A percentile compares a stretch with the other conserved stretches of the same genome.
phyloP scores from a whole-genome alignment of 345 rosid species.

The Hevea brasiliensis region DNA sequence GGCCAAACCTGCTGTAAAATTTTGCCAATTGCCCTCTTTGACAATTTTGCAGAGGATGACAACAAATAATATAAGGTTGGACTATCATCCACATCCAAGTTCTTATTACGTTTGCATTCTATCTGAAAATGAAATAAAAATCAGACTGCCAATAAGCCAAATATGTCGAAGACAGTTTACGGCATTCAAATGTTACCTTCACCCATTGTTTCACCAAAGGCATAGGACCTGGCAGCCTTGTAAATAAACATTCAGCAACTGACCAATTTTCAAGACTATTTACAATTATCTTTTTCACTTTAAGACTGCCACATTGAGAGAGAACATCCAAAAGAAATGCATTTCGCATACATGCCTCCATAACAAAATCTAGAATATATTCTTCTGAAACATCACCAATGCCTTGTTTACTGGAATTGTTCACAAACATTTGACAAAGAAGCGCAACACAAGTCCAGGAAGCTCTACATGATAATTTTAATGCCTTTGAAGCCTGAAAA shows the following conservation, averaged over 20 bases:
- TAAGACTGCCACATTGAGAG: slow-evolving; percentile 49
- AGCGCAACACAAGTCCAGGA: slow-evolving; percentile 64
- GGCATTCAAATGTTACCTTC: slow-evolving; percentile 56
- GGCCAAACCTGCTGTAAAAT: slow-evolving; percentile 78
- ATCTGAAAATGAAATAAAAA: slow-evolving; percentile 50
- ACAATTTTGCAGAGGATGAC: slow-evolving; percentile 44
- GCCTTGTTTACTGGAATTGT: slow-evolving; percentile 32
- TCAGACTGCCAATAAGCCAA: slow-evolving; percentile 29
- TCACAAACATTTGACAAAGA: slow-evolving; percentile 45
- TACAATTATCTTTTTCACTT: slow-evolving; percentile 40
- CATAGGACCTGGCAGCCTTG: slow-evolving; percentile 54
- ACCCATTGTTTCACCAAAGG: slow-evolving; percentile 86
- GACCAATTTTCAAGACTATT: slow-evolving; percentile 69
- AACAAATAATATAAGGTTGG: slow-evolving; percentile 53
- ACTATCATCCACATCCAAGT: slow-evolving; percentile 35
- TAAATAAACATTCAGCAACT: slow-evolving; percentile 49
- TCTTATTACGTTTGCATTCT: slow-evolving; percentile 43
- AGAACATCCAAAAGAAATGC: slow-evolving; percentile 78
- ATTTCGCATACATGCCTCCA: slow-evolving; percentile 55
- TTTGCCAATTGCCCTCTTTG: slow-evolving; percentile 47
- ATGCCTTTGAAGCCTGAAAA: slow-evolving; percentile 76
- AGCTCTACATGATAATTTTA: slow-evolving; percentile 67
- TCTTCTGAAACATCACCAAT: slow-evolving; percentile 48
- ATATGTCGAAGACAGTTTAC: slow-evolving; percentile 9
- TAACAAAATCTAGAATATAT: slow-evolving; percentile 49